phyloP scores from a whole-genome alignment of 345 rosid species.

The Eucalyptus leucophloia region DNA sequence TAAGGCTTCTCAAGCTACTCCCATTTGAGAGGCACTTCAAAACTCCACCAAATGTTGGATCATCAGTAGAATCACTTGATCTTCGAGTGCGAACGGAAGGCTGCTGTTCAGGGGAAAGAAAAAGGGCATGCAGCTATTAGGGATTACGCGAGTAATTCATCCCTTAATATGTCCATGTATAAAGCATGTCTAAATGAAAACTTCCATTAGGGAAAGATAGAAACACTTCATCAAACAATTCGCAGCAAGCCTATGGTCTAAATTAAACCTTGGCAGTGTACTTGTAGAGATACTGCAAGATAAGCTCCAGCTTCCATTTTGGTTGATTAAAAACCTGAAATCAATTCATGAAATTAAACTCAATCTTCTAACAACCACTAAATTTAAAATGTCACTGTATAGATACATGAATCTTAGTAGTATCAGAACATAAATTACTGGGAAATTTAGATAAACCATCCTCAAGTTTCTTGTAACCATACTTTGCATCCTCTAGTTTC shows the following conservation, averaged over 20 bases:
- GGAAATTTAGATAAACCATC: neutral
- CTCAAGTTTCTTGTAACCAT: neutral
- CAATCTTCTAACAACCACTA: neutral
- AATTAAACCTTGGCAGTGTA: constrained; percentile 40
- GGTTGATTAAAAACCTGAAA: constrained; percentile 57
- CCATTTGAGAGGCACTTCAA: constrained; percentile 40
- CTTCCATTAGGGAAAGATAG: neutral
- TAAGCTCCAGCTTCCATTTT: constrained; percentile 76
- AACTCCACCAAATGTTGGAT: constrained; percentile 32
- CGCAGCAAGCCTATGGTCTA: neutral
- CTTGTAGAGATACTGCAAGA: constrained; percentile 52
- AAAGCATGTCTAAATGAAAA: neutral
- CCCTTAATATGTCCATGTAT: neutral
- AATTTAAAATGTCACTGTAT: neutral
- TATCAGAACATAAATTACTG: neutral
- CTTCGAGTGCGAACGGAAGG: constrained; percentile 63
- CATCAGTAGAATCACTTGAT: constrained; percentile 19
- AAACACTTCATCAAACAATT: neutral
- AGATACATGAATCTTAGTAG: neutral
- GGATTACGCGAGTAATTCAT: neutral
- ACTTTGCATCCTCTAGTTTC: neutral
- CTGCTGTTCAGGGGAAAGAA: constrained; percentile 12
- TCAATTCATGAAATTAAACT: neutral
- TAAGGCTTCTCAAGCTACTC: constrained; percentile 24
- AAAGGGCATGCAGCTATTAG: neutral